Conservation (phyloP, 345 rosid genomes). For the Microthlaspi erraticum region DNA sequence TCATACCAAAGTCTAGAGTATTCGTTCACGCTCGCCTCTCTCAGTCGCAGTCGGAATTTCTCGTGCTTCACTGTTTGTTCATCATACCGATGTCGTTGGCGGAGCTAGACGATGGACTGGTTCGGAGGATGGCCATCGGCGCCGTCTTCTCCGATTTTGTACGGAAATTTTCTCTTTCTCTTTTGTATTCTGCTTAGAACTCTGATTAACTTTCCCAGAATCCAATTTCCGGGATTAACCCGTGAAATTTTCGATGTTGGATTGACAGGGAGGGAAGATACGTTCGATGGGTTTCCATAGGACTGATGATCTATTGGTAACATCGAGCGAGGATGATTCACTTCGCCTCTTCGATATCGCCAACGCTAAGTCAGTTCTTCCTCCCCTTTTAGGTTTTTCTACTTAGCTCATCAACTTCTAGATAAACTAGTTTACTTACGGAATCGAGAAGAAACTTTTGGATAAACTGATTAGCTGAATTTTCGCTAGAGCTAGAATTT, state of each 20-base stretch:
- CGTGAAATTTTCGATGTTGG: background rate
- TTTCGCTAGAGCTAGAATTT: background rate
- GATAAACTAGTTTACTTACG: background rate
- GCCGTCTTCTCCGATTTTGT: constrained; percentile 96
- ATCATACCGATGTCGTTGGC: constrained; percentile 55
- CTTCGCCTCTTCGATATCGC: constrained; percentile 91
- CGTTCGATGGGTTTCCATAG: constrained; percentile 89
- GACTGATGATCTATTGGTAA: constrained; percentile 85
- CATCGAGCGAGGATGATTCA: constrained; percentile 94
- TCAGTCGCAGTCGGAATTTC: background rate
- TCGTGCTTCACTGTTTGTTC: constrained; percentile 11
- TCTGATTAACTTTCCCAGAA: constrained; percentile 9
- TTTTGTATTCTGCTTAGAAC: background rate
- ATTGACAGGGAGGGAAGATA: constrained; percentile 78
- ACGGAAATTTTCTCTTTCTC: constrained; percentile 30
- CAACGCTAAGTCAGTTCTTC: constrained; percentile 76
- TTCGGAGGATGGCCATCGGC: constrained; percentile 87
- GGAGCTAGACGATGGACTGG: constrained; percentile 69
- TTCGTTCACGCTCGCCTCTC: constrained; percentile 5
- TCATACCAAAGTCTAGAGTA: constrained; percentile 18
- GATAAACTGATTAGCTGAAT: background rate
- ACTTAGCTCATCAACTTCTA: background rate
- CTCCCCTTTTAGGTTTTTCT: constrained; percentile 32
- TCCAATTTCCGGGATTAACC: background rate
- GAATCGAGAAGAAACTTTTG: background rate